phyloP scores from a whole-genome alignment of 306 rosid genomes.

The Cicer chorassanicum region DNA sequence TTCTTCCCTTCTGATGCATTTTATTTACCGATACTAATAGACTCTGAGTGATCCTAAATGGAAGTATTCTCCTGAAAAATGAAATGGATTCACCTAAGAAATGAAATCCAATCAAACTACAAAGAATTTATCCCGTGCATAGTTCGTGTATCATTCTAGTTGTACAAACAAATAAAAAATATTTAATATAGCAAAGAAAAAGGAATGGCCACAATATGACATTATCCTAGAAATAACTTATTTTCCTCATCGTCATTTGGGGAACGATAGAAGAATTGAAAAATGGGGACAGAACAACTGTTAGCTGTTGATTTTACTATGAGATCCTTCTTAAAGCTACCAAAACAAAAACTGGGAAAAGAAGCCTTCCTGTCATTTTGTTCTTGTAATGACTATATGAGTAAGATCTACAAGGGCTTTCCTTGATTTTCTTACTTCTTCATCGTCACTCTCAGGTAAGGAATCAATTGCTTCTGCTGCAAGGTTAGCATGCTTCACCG shows the following conservation, averaged over 20 bases:
- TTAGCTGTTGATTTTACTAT: conserved; percentile 25
- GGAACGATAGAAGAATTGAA: conserved; percentile 34
- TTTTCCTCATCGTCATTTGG: conserved; percentile 29
- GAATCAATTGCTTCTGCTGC: conserved; percentile 92
- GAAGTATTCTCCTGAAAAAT: too few species aligned
- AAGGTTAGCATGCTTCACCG: conserved; percentile 78
- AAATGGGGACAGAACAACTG: conserved; percentile 29
- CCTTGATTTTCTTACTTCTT: conserved; percentile 82
- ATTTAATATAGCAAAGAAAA: conserved; percentile 31
- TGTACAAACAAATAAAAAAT: background rate
- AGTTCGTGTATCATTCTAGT: background rate
- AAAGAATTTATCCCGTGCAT: background rate
- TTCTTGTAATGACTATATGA: conserved; percentile 81
- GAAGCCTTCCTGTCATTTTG: conserved; percentile 54
- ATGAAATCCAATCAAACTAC: background rate
- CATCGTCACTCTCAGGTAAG: conserved; percentile 67
- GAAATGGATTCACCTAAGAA: too few species aligned
- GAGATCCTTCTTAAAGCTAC: conserved; percentile 31
- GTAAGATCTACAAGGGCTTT: conserved; percentile 87
- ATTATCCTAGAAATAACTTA: conserved; percentile 39
- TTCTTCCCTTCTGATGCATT: too few species aligned
- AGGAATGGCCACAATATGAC: conserved; percentile 7
- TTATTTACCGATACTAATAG: too few species aligned
- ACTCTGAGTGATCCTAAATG: too few species aligned
- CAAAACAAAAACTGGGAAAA: background rate